Evolutionary conservation across 371 early-diverging fungal genomes (phyloP), one percentile per base, ranked within the genome.

Genomic region (Mucor irregularis): DNA sequence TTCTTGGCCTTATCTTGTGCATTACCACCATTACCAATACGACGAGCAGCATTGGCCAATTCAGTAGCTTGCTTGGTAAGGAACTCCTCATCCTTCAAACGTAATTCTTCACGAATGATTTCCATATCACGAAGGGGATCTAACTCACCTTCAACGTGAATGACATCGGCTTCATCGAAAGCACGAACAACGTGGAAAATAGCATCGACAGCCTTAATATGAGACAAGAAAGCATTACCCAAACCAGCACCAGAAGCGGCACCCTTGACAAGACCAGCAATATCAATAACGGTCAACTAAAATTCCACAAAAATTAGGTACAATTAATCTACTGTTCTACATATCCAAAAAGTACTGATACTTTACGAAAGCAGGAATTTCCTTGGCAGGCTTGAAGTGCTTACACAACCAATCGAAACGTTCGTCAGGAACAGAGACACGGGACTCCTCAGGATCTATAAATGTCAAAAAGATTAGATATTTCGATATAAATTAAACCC

Each of bases 261-360:
- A 42, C 97, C 98, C 69, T 95, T 93, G 38, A 99, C 97, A 31
- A 99, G 85, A 29, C 99, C 99, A 33, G 99, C 99, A 78, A 99
- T 99, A 74, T 99, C 99, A 60, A 93, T 93, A 39, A 99, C 91
- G 4, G 93, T 92, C 58, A 99, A 80, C 74, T 74, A 53, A 6
- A 16, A 24, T n/a, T 16, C n/a, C 8, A 48, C 7, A n/a, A 10
- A 22, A 24, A 3, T 8, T 28, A 39, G 24, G 17, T n/a, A n/a
- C n/a, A n/a, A n/a, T n/a, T n/a, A n/a, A n/a, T n/a, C n/a, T n/a
- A n/a, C n/a, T n/a, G n/a, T n/a, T n/a, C n/a, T n/a, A n/a, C n/a
- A n/a, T n/a, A n/a, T n/a, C n/a, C n/a, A n/a, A n/a, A n/a, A n/a
- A n/a, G n/a, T n/a, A n/a, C n/a, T n/a, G n/a, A n/a, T n/a, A n/a